Base-by-base conservation (phyloP, 208 protist genomes). In the Leishmania aethiopica region DNA sequence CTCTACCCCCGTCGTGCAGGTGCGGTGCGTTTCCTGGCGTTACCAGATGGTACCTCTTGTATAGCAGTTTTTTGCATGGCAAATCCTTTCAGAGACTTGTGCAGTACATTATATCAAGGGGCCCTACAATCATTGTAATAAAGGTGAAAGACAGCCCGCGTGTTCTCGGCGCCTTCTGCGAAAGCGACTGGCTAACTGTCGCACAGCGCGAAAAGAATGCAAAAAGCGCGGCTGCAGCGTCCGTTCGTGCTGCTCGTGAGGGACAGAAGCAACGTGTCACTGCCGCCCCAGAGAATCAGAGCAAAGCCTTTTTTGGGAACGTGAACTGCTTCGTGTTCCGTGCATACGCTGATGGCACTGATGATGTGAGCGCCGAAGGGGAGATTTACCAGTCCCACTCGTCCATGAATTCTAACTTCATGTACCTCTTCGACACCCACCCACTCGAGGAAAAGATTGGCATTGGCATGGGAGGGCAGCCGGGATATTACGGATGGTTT, bases 401-500 rank as follows among this genome's bases (percentile, higher is more conserved):
- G 0, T 91, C 84, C 2, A 78, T 88, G 51, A 96, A 96, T 59
- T 78, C 88, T 6, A 96, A 96, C 66, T 96, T 94, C 57, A 94
- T 96, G 92, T 96, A 96, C 67, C 79, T 94, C 0, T 96, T 96
- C 62, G 90, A 96, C 37, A 78, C 81, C 2, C 90, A 96, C 77
- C 88, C 92, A 6, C 62, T 86, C 7, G 84, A 85, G 25, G 86
- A 89, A 2, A 90, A 89, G 62, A 77, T 87, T 28, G 92, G 92
- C 10, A 91, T 96, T 78, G 92, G 89, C 5, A 94, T 96, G 92
- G 90, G 90, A 70, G 92, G 92, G 1, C 86, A 92, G 60, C 84
- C 89, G 0, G 88, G 87, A 0, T 89, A 94, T 47, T 94, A 88
- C 82, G 90, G 90, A 3, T 94, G 87, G 89, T 96, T 94, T 81